phyloP scores from a whole-genome alignment of 495 filamentous ascomycete genomes.

The Terfezia claveryi region DNA sequence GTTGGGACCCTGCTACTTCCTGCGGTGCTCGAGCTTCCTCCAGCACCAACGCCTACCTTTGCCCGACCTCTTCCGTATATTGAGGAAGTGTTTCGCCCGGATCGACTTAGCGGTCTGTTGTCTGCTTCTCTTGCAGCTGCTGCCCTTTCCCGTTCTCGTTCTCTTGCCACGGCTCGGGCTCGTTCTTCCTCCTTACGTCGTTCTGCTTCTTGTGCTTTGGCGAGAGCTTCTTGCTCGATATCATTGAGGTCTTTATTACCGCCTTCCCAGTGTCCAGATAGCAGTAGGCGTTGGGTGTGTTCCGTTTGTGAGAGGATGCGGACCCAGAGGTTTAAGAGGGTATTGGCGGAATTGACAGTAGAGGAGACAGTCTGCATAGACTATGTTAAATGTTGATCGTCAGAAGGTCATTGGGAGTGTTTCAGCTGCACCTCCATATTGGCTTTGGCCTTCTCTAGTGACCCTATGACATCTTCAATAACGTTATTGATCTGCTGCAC shows the following conservation, averaged over 20 bases:
- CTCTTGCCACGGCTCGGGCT: conserved; percentile 40
- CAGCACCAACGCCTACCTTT: neutral
- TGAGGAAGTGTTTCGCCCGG: neutral
- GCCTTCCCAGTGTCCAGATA: conserved; percentile 77
- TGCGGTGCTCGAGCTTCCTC: neutral
- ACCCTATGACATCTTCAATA: conserved; percentile 62
- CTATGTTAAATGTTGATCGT: neutral
- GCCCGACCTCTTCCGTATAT: neutral
- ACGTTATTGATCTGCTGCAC: conserved; percentile 69
- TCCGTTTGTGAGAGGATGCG: conserved; percentile 90
- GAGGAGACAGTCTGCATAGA: conserved; percentile 51
- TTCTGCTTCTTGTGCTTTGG: conserved; percentile 51
- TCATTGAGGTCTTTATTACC: conserved; percentile 64
- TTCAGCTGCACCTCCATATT: conserved; percentile 62
- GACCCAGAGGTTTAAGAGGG: conserved; percentile 88
- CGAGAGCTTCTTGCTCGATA: conserved; percentile 50
- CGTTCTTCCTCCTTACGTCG: conserved; percentile 52
- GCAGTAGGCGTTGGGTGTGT: conserved; percentile 80
- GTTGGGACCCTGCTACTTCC: neutral
- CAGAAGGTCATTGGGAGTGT: too few species aligned
- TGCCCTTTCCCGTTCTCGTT: conserved; percentile 49
- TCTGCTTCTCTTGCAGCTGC: conserved; percentile 25
- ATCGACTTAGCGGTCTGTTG: conserved; percentile 7
- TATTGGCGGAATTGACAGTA: conserved; percentile 72
- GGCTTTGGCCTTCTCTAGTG: conserved; percentile 54